phyloP scores from a whole-genome alignment of 2,329 filamentous ascomycete species.

The Neofusicoccum sp. region DNA sequence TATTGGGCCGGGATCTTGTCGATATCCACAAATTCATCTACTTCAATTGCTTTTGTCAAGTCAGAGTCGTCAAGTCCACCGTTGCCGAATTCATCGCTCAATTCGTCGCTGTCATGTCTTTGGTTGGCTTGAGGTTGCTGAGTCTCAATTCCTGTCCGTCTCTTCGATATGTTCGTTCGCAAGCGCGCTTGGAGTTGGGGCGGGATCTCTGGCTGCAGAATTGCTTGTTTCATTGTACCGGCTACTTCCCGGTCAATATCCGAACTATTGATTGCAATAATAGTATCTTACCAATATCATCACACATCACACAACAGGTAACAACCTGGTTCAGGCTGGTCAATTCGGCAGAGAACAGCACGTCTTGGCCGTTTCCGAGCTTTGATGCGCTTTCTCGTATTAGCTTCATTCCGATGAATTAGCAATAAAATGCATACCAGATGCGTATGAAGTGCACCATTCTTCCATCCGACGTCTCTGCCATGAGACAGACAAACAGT shows the following conservation, averaged over 20 bases:
- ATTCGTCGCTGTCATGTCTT: constrained; percentile 38
- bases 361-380: constrained; percentile 59
- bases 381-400: constrained; percentile 57
- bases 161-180: constrained; percentile 27
- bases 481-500: constrained; percentile 71
- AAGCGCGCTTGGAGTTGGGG: constrained; percentile 39
- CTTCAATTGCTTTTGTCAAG: constrained; percentile 39
- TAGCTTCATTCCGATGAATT: neutral
- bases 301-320: constrained; percentile 73
- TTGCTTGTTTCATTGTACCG: constrained; percentile 55
- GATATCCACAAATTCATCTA: constrained; percentile 39
- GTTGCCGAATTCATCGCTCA: constrained; percentile 54
- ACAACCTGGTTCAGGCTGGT: constrained; percentile 57
- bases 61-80: constrained; percentile 54
- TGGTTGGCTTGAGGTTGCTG: neutral
- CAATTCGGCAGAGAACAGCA: constrained; percentile 60
- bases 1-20: constrained; percentile 39
- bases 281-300: constrained; percentile 65
- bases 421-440: constrained; percentile 40
- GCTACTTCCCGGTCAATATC: constrained; percentile 32
- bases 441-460: constrained; percentile 67
- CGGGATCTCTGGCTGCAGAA: constrained; percentile 51
- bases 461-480: constrained; percentile 66
- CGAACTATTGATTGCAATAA: neutral
- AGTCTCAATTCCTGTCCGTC: constrained; percentile 25